Percentiles rank a stretch among this genome's conserved stretches.
phyloP scores from a whole-genome alignment of 2,329 filamentous ascomycete species.

The Penicillium sp. region DNA sequence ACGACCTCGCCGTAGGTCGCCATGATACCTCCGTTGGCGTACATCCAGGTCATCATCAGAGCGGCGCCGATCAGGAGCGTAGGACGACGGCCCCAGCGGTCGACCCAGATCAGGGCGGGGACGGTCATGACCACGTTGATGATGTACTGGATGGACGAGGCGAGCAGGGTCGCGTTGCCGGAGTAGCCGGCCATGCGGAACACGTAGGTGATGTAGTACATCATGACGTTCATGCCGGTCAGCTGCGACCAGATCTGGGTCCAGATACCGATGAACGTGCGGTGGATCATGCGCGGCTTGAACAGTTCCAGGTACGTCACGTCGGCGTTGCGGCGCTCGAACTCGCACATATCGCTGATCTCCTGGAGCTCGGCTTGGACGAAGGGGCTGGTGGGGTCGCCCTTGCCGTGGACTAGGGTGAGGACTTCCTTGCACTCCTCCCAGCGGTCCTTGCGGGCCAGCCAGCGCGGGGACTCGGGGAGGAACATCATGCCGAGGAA shows the following conservation, averaged over 20 bases:
- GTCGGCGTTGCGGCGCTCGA: constrained; percentile 69
- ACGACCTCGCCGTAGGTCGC: constrained; percentile 40
- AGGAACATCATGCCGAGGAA: constrained; percentile 55
- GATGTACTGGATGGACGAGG: constrained; percentile 71
- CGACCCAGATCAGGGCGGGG: constrained; percentile 72
- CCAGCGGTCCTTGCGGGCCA: constrained; percentile 63
- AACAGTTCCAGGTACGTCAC: constrained; percentile 73
- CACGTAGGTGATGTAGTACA: constrained; percentile 71
- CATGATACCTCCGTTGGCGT: constrained; percentile 46
- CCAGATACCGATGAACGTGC: constrained; percentile 70
- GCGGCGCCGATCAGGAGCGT: constrained; percentile 66
- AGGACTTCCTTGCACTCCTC: constrained; percentile 55
- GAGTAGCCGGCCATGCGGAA: constrained; percentile 71
- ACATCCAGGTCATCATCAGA: constrained; percentile 59
- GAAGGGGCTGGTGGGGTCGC: constrained; percentile 64
- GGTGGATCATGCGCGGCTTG: constrained; percentile 71
- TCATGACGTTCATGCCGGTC: constrained; percentile 76
- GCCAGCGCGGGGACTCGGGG: constrained; percentile 64
- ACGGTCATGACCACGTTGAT: constrained; percentile 81
- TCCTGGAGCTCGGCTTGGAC: constrained; percentile 69
- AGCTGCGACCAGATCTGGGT: constrained; percentile 76
- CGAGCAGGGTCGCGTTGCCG: constrained; percentile 60
- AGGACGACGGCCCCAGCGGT: constrained; percentile 72
- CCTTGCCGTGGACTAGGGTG: constrained; percentile 62
- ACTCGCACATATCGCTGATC: constrained; percentile 71